Evolutionary conservation across 768 basidiomycete species (phyloP).

Genomic region (Clathrus columnatus): DNA sequence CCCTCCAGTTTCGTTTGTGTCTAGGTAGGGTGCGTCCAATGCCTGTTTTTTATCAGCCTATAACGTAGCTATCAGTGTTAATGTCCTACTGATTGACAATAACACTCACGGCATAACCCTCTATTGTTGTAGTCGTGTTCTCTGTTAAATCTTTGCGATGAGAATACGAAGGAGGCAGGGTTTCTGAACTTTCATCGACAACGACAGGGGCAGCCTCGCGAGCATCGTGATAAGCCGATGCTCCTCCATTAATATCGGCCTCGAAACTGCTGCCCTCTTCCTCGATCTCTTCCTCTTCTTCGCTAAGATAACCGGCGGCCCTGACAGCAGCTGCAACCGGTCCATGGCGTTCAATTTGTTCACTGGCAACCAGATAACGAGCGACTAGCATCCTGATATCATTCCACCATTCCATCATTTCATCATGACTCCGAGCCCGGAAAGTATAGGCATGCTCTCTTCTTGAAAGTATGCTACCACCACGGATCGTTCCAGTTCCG

Average conservation of each 20-base stretch:
- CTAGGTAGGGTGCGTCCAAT: slow-evolving; percentile 16
- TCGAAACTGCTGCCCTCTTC: slow-evolving; percentile 58
- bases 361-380: slow-evolving; percentile 87
- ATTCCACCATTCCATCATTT: slow-evolving; percentile 99
- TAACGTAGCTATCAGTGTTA: background rate
- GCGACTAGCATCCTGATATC: slow-evolving; percentile 91
- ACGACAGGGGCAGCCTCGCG: slow-evolving; percentile 29
- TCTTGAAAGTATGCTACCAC: slow-evolving; percentile 39
- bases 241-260: slow-evolving; percentile 38
- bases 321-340: slow-evolving; percentile 90
- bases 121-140: slow-evolving; percentile 32
- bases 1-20: slow-evolving; percentile 22
- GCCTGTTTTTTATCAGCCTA: slow-evolving; percentile 40
- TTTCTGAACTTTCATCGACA: slow-evolving; percentile 31
- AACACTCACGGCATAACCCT: slow-evolving; percentile 56
- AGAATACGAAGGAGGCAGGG: slow-evolving; percentile 55
- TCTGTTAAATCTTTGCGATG: slow-evolving; percentile 33
- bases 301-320: slow-evolving; percentile 79
- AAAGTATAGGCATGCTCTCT: slow-evolving; percentile 78
- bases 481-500: slow-evolving; percentile 58
- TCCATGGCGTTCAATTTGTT: slow-evolving; percentile 86
- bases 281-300: slow-evolving; percentile 51
- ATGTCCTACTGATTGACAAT: background rate
- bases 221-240: slow-evolving; percentile 42
- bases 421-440: slow-evolving; percentile 79